Conservation (phyloP, 2,329 filamentous ascomycete genomes). For the Xenoacremonium recifei region DNA sequence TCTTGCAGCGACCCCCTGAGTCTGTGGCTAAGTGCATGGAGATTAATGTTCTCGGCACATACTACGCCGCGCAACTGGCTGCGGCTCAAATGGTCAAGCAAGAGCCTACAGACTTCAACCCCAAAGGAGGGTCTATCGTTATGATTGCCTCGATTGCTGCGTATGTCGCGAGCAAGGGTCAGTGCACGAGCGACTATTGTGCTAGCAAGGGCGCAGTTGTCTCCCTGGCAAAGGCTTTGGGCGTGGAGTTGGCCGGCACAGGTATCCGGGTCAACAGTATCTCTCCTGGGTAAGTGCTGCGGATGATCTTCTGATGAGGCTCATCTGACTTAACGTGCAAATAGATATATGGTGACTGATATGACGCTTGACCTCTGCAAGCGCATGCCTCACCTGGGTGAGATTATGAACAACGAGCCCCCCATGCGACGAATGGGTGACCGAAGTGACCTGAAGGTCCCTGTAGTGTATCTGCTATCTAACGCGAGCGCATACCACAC, state of each 20-base stretch:
- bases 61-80: slow-evolving; percentile 34
- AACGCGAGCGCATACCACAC: slow-evolving; percentile 42
- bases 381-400: slow-evolving; percentile 24
- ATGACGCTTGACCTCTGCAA: slow-evolving; percentile 31
- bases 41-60: slow-evolving; percentile 31
- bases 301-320: neutral
- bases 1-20: slow-evolving; percentile 22
- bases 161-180: slow-evolving; percentile 28
- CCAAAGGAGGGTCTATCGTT: slow-evolving; percentile 29
- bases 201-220: slow-evolving; percentile 46
- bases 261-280: slow-evolving; percentile 32
- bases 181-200: slow-evolving; percentile 38
- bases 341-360: slow-evolving; percentile 30
- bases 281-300: slow-evolving; percentile 30
- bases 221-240: slow-evolving; percentile 40
- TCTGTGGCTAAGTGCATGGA: slow-evolving; percentile 24
- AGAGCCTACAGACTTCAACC: slow-evolving; percentile 18
- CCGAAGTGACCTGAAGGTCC: slow-evolving; percentile 36
- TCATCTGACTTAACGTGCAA: neutral
- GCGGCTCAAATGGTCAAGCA: slow-evolving; percentile 34
- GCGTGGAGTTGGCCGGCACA: slow-evolving; percentile 31
- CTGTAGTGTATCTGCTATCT: slow-evolving; percentile 39
- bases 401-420: slow-evolving; percentile 37
- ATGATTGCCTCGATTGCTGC: slow-evolving; percentile 33
- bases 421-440: slow-evolving; percentile 38